Conservation (phyloP, 805 yeast genomes). For the Candida maltosa region DNA sequence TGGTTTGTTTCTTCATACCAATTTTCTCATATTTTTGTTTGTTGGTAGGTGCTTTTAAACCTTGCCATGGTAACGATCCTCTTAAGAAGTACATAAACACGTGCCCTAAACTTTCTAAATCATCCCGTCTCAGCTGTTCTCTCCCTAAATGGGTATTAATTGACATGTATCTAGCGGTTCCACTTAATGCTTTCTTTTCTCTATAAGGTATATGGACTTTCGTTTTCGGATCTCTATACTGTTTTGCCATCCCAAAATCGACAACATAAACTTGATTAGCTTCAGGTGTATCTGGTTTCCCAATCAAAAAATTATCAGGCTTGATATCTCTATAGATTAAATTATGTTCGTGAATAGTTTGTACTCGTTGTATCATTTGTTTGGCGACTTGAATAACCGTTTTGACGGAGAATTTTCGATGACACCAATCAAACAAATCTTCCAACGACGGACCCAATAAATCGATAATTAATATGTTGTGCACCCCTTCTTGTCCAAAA, state of each 20-base stretch:
- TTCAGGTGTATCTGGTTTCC: conserved; percentile 79
- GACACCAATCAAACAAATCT: conserved; percentile 98
- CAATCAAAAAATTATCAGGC: conserved; percentile 94
- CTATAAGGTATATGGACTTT: conserved; percentile 95
- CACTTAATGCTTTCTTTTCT: conserved; percentile 92
- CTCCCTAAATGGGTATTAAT: conserved; percentile 96
- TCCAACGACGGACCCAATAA: conserved; percentile 93
- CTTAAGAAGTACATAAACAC: conserved; percentile 92
- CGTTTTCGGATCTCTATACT: conserved; percentile 93
- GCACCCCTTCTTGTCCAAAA: conserved; percentile 97
- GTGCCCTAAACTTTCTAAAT: conserved; percentile 93
- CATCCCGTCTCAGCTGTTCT: conserved; percentile 95
- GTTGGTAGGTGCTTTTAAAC: conserved; percentile 95
- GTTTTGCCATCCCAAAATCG: conserved; percentile 99
- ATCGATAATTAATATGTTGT: conserved; percentile 91
- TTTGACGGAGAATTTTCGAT: conserved; percentile 79
- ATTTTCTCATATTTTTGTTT: conserved; percentile 96
- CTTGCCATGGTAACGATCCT: conserved; percentile 98
- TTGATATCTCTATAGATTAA: conserved; percentile 94
- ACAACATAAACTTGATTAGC: conserved; percentile 86
- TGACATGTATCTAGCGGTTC: conserved; percentile 98
- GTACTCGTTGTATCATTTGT: conserved; percentile 88
- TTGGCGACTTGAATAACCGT: conserved; percentile 92
- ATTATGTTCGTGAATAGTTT: conserved; percentile 83
- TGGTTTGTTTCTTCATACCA: conserved; percentile 92